Evolutionary conservation across 495 filamentous ascomycete species (phyloP), one percentile per base, ranked within the genome.

Genomic region (Glutinoglossum americanum): DNA sequence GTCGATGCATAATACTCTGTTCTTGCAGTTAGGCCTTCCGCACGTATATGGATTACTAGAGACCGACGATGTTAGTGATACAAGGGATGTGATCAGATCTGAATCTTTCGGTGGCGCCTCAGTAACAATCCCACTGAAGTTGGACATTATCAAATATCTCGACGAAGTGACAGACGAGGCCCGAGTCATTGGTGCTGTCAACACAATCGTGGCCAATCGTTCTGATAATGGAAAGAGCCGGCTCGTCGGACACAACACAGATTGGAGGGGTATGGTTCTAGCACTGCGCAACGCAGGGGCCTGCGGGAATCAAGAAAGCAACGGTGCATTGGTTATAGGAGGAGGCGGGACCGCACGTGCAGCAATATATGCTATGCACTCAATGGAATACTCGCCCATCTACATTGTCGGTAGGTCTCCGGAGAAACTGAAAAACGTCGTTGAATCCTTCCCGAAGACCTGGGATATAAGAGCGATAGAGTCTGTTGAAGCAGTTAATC

Each of bases 101-200:
- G 71, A 81, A 0, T 72, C 84, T 59, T 97, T 99, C 63, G 92
- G 93, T 21, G 92, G 92, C 48, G 89, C 85, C 0, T 94, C 87
- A 0, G 88, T 97, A 48, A 99, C 92, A 0, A 97, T 97, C 45
- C 92, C 92, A 1, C 76, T 97, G 54, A 99, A 99, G 70, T 72
- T 93, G 10, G 85, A 89, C 67, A 81, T 96, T 57, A 85, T 92
- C 71, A 75, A 80, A 0, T 70, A 89, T 13, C 73, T 97, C 25
- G 89, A 97, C 64, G 78, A 83, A 56, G 72, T 95, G 54, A 77
- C 83, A 0, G 75, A 81, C 9, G 86, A 89, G 55, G 93, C 88
- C 17, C 76, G 76, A 58, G 70, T 80, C 55, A 96, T 97, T 62
- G 92, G 92, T 25, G 92, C 92, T 10, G 84, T 99, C 61, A 99